Evolutionary conservation across 352 stramenopile species (phyloP).

Genomic region (Globisporangium mamillatum): DNA sequence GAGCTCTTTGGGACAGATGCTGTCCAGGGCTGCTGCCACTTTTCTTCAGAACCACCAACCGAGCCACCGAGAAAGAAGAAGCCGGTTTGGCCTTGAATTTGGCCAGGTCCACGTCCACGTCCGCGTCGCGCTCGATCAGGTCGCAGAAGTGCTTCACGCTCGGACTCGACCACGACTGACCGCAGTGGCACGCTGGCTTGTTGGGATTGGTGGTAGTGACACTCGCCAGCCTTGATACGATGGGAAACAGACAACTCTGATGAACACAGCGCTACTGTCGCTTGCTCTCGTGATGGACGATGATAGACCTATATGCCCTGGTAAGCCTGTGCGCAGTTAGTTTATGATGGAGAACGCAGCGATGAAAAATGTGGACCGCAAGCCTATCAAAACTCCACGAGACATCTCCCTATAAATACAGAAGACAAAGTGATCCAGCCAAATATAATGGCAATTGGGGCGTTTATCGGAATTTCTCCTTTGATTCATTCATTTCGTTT

Average conservation of each 20-base stretch:
- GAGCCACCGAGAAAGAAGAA: conserved; percentile 2
- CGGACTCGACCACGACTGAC: conserved; percentile 62
- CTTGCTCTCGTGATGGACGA: neutral
- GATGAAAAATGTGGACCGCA: neutral
- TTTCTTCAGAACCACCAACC: neutral
- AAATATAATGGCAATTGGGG: neutral
- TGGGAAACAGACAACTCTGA: neutral
- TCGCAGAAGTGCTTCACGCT: conserved; percentile 67
- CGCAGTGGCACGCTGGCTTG: conserved; percentile 40
- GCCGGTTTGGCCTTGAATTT: neutral
- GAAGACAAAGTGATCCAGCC: neutral
- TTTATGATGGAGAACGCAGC: neutral
- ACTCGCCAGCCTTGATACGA: neutral
- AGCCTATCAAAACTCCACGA: neutral
- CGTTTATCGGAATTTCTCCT: neutral
- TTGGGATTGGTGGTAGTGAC: neutral
- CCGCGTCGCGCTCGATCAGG: conserved; percentile 34
- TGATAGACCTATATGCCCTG: neutral
- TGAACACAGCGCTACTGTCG: neutral
- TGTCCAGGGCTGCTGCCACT: neutral
- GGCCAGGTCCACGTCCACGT: neutral
- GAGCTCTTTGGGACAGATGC: neutral
- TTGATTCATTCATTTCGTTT: neutral
- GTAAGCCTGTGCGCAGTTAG: neutral
- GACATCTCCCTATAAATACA: neutral